phyloP scores from a whole-genome alignment of 2,329 filamentous ascomycete genomes.

The Lachnellula hyalina region DNA sequence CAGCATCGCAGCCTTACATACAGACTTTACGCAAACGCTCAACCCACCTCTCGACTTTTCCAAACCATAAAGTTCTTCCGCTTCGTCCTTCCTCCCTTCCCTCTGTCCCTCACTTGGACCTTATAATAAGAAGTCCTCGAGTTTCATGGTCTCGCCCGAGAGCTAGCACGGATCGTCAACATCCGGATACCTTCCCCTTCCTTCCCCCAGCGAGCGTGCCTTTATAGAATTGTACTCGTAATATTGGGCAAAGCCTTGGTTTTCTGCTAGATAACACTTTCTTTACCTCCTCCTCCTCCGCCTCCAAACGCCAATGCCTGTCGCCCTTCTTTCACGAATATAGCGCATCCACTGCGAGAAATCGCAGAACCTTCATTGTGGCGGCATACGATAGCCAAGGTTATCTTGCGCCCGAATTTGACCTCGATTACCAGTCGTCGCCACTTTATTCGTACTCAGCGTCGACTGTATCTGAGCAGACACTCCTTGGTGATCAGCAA shows the following conservation, averaged over 20 bases:
- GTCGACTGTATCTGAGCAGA: constrained; percentile 27
- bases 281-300: background rate
- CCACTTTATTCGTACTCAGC: constrained; percentile 22
- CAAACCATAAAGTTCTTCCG: background rate
- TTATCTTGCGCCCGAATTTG: constrained; percentile 26
- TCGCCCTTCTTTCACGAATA: constrained; percentile 8
- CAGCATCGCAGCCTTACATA: background rate
- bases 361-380: constrained; percentile 30
- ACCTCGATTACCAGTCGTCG: constrained; percentile 26
- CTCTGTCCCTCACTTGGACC: background rate
- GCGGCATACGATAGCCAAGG: constrained; percentile 27
- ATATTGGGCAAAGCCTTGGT: no score
- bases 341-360: constrained; percentile 20
- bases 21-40: background rate
- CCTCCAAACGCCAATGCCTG: constrained; percentile 22
- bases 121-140: no score
- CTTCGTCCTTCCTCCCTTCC: background rate
- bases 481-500: constrained; percentile 26
- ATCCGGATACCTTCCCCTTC: background rate
- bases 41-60: background rate
- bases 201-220: no score
- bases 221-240: no score
- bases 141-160: background rate
- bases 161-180: background rate
- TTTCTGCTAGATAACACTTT: no score